Percentiles rank a stretch among this genome's conserved stretches.
These are phyloP conservation scores for Bacterosira constricta DNA, from an alignment of 108 stramenopile genomes.

Conservation along the genomic window DNA sequence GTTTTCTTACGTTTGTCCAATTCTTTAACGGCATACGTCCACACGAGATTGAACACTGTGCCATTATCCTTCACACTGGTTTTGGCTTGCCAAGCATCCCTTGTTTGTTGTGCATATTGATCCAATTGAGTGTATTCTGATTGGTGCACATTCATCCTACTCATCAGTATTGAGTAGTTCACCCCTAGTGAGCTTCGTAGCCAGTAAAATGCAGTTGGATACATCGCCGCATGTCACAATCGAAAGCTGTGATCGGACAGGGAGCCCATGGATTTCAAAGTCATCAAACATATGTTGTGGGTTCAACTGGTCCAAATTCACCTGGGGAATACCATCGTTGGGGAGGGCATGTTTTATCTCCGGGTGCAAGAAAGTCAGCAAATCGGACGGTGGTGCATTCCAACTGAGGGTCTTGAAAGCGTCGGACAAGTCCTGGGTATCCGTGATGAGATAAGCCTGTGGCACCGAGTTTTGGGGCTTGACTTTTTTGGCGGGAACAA, in stretches of 20 bases:
- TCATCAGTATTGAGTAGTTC: neutral
- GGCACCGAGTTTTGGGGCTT: no score
- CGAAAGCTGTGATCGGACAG: neutral
- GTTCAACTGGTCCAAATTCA: neutral
- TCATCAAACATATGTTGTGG: neutral
- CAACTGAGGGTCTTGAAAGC: no score
- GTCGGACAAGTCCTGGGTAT: no score
- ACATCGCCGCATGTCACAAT: neutral
- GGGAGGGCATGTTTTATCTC: neutral
- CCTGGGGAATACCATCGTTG: neutral
- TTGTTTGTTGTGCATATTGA: neutral
- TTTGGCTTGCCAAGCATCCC: neutral
- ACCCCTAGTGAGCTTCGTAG: neutral
- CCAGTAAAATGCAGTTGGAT: neutral
- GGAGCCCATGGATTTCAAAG: neutral
- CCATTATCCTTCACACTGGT: neutral
- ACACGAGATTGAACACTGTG: neutral
- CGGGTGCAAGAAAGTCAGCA: neutral
- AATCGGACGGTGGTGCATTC: neutral
- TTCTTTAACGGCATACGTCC: neutral
- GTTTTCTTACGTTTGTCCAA: neutral
- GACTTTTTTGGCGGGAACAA: no score
- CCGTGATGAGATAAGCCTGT: no score
- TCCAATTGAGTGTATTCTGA: neutral
- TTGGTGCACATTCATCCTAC: neutral